Evolutionary conservation across 495 filamentous ascomycete genomes (phyloP).

Genomic region (Xylaria scruposa): DNA sequence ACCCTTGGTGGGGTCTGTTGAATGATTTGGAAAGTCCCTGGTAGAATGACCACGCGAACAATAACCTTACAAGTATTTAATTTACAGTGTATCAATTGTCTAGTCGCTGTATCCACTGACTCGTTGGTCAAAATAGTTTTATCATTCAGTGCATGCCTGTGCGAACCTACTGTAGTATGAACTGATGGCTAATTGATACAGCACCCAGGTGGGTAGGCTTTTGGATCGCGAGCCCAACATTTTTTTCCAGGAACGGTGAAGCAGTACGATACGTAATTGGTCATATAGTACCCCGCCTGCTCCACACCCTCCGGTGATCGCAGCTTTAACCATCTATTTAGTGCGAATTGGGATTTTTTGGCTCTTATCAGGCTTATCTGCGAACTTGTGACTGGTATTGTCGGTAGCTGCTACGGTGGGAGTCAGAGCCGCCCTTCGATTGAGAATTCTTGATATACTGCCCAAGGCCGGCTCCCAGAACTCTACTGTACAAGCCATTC

Average conservation of each 20-base stretch:
- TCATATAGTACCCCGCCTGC: not conserved
- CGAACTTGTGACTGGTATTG: slow-evolving; percentile 13
- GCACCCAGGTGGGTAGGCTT: not conserved
- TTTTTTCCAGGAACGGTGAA: slow-evolving; percentile 20
- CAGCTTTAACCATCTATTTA: slow-evolving; percentile 14
- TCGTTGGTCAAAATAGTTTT: not conserved
- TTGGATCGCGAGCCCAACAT: not conserved
- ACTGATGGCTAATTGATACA: not conserved
- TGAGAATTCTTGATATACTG: slow-evolving; percentile 15
- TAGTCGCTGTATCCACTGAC: not conserved
- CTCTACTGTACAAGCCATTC: not conserved
- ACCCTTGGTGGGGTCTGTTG: not conserved
- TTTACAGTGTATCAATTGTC: not conserved
- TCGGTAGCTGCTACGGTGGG: not conserved
- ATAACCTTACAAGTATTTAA: not conserved
- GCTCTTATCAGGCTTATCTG: slow-evolving; percentile 21
- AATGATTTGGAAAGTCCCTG: not conserved
- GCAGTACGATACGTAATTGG: not conserved
- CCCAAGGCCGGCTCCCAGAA: slow-evolving; percentile 2
- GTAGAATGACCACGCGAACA: not conserved
- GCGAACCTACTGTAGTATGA: not conserved
- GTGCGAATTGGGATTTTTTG: slow-evolving; percentile 23
- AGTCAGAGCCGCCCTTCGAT: slow-evolving; percentile 22
- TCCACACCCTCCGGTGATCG: slow-evolving; percentile 26
- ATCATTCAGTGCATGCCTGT: not conserved